Base-by-base conservation (phyloP, 2,329 filamentous ascomycete species). In the Paracamarosporium sp. region DNA sequence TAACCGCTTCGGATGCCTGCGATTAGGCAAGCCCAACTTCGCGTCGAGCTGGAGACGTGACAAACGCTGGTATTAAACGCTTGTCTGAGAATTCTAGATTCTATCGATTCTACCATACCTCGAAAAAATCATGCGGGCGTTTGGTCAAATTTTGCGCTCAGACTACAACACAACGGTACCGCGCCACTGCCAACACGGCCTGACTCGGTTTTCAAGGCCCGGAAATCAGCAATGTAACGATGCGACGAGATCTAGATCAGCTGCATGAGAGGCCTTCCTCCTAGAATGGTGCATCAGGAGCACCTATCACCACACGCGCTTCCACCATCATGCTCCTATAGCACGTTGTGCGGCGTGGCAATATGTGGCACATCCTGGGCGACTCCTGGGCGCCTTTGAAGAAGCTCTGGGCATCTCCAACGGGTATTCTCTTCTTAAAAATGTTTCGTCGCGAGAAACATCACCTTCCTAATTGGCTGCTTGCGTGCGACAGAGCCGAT, bases 401-500 rank as follows among this genome's bases (percentile, higher is more conserved):
- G 12, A 33, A 30, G 7, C n/a, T 13, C 44, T 35, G 27, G 44
- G 44, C 44, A 47, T 24, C 44, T 47, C 24, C 27, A 33, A 47
- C 27, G n/a, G 17, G 12, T n/a, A 33, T 35, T 20, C 30, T 33
- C n/a, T 22, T 4, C 28, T 24, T 33, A 20, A 22, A 7, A 24
- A 13, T 33, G 17, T 15, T 24, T 47, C 44, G 27, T 28, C 27
- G 44, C 20, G 44, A 47, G n/a, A n/a, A 47, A 33, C 27, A 24
- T 41, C 48, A 51, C 48, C 48, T 51, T 51, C 48, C 48, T 51
- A 51, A 51, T 51, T 30, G 35, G 48, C 48, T 20, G 24, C 33
- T 15, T 51, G 20, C 48, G 46, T 48, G 46, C 46, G 31, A 36
- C 31, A n/a, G 13, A n/a, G 12, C 36, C 53, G 53, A 56, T 56